Conservation (phyloP, 2,329 filamentous ascomycete species). For the Erysiphe pulchra region DNA sequence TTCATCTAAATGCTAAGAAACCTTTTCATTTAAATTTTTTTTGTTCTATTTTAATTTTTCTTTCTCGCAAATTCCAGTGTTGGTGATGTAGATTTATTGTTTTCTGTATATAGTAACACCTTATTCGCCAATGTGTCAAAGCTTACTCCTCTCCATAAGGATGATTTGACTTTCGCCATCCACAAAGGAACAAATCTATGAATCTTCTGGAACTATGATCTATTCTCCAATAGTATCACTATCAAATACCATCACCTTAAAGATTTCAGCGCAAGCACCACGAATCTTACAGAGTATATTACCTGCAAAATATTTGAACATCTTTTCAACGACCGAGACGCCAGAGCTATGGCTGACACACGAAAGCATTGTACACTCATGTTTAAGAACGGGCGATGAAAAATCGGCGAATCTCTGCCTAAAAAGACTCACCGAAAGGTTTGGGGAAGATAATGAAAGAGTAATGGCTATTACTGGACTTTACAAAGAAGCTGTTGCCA, state of each 20-base stretch:
- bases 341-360: constrained; percentile 63
- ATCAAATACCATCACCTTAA: constrained; percentile 26
- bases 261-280: constrained; percentile 35
- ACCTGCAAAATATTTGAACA: constrained; percentile 25
- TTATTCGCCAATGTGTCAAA: too few relatives aligned
- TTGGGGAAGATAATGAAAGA: constrained; percentile 63
- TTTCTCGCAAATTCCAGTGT: too few relatives aligned
- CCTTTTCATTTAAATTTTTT: too few relatives aligned
- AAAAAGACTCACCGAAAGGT: constrained; percentile 49
- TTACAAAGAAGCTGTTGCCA: constrained; percentile 59
- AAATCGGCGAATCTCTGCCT: constrained; percentile 50
- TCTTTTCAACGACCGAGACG: constrained; percentile 36
- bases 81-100: too few relatives aligned
- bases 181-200: too few relatives aligned
- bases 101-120: too few relatives aligned
- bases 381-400: constrained; percentile 65
- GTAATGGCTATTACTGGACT: constrained; percentile 64
- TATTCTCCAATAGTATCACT: constrained; percentile 16
- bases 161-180: too few relatives aligned
- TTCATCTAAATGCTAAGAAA: too few relatives aligned
- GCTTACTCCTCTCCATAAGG: too few relatives aligned
- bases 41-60: too few relatives aligned
- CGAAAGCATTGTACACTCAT: constrained; percentile 68
- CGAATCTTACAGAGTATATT: constrained; percentile 26
- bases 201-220: background rate